These are phyloP conservation scores for Paecilomyces niveus DNA, from an alignment of 2,329 filamentous ascomycete species.

Conservation along the genomic window DNA sequence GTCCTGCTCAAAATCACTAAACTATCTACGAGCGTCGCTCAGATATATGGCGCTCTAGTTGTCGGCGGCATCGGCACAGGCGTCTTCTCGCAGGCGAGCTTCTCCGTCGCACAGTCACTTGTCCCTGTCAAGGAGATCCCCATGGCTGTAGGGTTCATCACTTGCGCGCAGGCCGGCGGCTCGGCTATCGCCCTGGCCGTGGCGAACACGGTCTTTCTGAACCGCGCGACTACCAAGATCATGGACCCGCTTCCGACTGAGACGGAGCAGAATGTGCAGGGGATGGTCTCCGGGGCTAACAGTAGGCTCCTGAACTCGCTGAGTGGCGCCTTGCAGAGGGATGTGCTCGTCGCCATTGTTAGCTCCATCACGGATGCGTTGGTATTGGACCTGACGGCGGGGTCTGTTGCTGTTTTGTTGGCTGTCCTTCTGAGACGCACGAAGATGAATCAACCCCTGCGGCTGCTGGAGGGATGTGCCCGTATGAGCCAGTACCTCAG, in stretches of 20 bases:
- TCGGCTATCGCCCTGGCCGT: background rate
- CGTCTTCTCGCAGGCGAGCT: background rate
- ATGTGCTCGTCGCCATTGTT: background rate
- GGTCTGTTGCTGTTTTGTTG: too few species aligned
- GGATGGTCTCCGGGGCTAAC: background rate
- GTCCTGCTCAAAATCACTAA: slow-evolving; percentile 4
- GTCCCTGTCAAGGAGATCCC: background rate
- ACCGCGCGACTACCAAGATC: background rate
- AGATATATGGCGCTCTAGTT: background rate
- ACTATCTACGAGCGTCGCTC: background rate
- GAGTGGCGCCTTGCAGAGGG: background rate
- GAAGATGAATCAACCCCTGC: too few species aligned
- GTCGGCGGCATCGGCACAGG: background rate
- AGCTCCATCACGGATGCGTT: background rate
- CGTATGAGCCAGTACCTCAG: too few species aligned
- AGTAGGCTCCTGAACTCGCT: background rate
- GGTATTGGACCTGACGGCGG: too few species aligned
- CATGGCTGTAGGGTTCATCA: background rate
- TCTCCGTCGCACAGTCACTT: background rate
- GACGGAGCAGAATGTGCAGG: background rate
- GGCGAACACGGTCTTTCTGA: background rate
- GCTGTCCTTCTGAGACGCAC: too few species aligned
- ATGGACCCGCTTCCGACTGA: background rate
- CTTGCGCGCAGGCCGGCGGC: background rate
- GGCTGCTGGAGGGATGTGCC: too few species aligned